A percentile compares a stretch with the other conserved stretches of the same genome.
These are phyloP conservation scores for Zymoseptoria tritici DNA, from an alignment of 2,329 filamentous ascomycete species.

Conservation along the genomic window DNA sequence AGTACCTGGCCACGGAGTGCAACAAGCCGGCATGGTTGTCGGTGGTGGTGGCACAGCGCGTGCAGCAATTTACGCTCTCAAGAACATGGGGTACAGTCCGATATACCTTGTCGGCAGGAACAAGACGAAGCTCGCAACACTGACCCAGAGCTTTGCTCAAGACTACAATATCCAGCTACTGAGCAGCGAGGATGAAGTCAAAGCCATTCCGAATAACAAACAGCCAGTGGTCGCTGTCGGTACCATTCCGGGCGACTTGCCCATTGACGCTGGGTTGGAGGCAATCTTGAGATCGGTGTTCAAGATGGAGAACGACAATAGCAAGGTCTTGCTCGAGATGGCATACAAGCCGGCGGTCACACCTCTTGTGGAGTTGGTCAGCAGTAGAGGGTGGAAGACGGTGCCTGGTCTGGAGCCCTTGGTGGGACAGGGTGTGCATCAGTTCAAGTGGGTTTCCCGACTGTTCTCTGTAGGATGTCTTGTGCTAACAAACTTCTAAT, in stretches of 20 bases:
- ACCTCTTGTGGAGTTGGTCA: conserved; percentile 74
- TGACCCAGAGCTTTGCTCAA: conserved; percentile 60
- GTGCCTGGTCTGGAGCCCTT: conserved; percentile 85
- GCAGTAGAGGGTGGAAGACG: conserved; percentile 65
- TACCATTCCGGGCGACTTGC: conserved; percentile 81
- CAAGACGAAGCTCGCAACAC: conserved; percentile 55
- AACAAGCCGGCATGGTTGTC: conserved; percentile 66
- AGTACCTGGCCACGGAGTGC: conserved; percentile 21
- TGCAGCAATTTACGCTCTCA: conserved; percentile 81
- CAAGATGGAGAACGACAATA: conserved; percentile 37
- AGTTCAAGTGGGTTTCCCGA: conserved; percentile 37
- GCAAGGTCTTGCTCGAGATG: conserved; percentile 77
- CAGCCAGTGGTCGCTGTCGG: conserved; percentile 69
- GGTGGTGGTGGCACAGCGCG: conserved; percentile 88
- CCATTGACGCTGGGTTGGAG: conserved; percentile 65
- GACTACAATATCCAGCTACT: conserved; percentile 66
- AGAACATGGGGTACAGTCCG: conserved; percentile 72
- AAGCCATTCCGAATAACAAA: conserved; percentile 40
- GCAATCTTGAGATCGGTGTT: conserved; percentile 55
- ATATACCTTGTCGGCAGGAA: conserved; percentile 84
- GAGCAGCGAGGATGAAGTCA: conserved; percentile 43
- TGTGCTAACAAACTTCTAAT: background rate
- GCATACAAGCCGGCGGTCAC: conserved; percentile 87
- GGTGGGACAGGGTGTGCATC: conserved; percentile 75
- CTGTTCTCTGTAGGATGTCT: background rate